Percentiles rank a stretch among this genome's conserved stretches.
phyloP scores from a whole-genome alignment of 164 flowering plant species.

The Umbellularia californica region DNA sequence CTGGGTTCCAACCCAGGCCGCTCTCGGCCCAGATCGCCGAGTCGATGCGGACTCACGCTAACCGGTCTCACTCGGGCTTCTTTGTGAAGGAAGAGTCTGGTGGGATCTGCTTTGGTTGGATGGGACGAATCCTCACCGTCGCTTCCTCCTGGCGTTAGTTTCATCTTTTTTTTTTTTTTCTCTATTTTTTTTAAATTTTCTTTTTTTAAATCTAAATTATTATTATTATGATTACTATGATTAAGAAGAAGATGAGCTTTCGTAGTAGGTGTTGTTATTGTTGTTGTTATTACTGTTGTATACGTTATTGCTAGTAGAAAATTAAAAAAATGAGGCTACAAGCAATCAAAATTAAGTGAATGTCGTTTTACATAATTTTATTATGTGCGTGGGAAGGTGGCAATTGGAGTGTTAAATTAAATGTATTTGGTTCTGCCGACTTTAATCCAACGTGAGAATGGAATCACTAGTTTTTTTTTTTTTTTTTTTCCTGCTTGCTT shows the following conservation, averaged over 20 bases:
- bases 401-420: no score
- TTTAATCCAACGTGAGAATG: neutral
- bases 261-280: neutral
- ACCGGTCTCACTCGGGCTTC: slow-evolving; percentile 51
- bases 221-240: neutral
- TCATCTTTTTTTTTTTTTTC: no score
- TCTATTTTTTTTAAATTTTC: neutral
- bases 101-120: slow-evolving; percentile 77
- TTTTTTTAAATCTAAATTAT: neutral
- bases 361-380: neutral
- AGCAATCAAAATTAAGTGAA: slow-evolving; percentile 4
- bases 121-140: slow-evolving; percentile 70
- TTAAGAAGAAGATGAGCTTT: neutral
- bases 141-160: slow-evolving; percentile 81
- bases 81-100: slow-evolving; percentile 65
- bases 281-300: neutral
- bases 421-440: neutral
- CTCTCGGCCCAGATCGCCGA: slow-evolving; percentile 47
- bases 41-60: slow-evolving; percentile 30
- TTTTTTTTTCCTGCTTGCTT: no score
- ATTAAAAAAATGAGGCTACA: neutral
- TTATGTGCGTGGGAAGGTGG: neutral
- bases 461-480: neutral
- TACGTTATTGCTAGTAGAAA: neutral
- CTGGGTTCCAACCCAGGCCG: slow-evolving; percentile 60